Percentiles rank a stretch among this genome's conserved stretches.
Evolutionary conservation across 2,329 filamentous ascomycete species (phyloP).

Genomic region (Ophiosphaerella korrae): DNA sequence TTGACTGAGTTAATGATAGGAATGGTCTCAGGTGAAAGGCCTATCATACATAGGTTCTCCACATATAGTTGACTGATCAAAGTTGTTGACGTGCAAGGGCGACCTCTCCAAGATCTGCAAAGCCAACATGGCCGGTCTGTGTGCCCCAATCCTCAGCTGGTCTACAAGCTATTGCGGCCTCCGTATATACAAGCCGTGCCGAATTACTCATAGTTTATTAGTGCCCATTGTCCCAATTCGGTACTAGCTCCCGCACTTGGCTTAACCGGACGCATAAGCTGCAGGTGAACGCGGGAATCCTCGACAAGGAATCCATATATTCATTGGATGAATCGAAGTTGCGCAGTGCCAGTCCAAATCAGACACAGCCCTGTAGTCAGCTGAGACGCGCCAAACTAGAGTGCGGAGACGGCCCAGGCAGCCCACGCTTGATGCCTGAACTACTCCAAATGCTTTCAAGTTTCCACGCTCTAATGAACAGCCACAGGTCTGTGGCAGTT

Average conservation of each 20-base stretch:
- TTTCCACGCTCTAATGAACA: too few relatives aligned
- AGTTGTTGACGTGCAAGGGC: too few relatives aligned
- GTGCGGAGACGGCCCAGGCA: background rate
- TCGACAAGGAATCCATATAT: background rate
- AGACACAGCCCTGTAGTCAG: conserved; percentile 10
- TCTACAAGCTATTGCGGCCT: conserved; percentile 2
- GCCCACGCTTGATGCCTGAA: background rate
- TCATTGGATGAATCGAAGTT: conserved; percentile 13
- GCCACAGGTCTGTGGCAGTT: too few relatives aligned
- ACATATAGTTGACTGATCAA: background rate
- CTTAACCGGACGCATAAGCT: conserved; percentile 17
- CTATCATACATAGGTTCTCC: background rate
- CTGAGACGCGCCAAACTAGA: conserved; percentile 1
- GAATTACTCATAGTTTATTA: conserved; percentile 9
- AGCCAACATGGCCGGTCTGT: too few relatives aligned
- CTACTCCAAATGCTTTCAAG: too few relatives aligned
- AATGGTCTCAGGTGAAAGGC: background rate
- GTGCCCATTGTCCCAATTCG: conserved; percentile 21
- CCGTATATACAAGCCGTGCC: conserved; percentile 1
- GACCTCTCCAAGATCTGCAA: too few relatives aligned
- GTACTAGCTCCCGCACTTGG: conserved; percentile 13
- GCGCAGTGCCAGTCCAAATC: conserved; percentile 5
- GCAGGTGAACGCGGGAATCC: conserved; percentile 12
- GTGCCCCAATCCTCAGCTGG: conserved; percentile 1
- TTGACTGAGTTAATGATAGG: background rate